Evolutionary conservation across 257 asterid species (phyloP), one percentile per base, ranked within the genome.

Genomic region (Solanum gandarillasii): DNA sequence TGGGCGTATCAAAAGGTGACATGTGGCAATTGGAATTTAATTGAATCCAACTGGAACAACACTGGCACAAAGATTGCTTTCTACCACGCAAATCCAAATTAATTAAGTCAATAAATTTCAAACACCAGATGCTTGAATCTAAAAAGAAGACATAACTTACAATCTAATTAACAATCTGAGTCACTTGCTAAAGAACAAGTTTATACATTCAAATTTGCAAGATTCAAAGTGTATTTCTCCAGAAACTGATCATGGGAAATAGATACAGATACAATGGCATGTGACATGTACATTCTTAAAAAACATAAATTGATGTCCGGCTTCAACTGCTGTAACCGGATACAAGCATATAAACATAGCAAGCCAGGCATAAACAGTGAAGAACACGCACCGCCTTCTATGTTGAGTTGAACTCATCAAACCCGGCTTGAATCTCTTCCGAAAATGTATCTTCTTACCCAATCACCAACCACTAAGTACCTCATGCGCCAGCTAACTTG

Each of bases 401-500:
- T 2, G 35, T 34, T 27, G 27, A 3, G 27, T 6, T 38, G 23
- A 75, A 11, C 21, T 75, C 58, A 23, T 92, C 90, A 93, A 71
- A 96, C 93, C 90, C 99, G 90, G 87, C 98, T 95, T 0, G 98
- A 94, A 92, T 96, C 99, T 91, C 98, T 93, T 81, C 99, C 29
- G 29, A 29, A 29, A 29, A 29, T 29, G 29, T 29, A 29, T 29
- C 29, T 29, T 29, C 29, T 29, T 38, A 83, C 89, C 99, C 99
- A 96, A 88, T 96, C 98, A 25, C 95, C 88, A 86, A 96, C 90
- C 91, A 96, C 99, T 93, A 94, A 87, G n/a, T 95, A 93, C 90
- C 98, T 93, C 12, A 98, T 95, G n/a, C 98, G 98, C 98, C 99
- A 94, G 87, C 98, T 96, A 55, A 96, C 98, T 60, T 91, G 96